These are phyloP conservation scores for Aspergillus carbonarius DNA, from an alignment of 2,329 filamentous ascomycete species.

Conservation along the genomic window DNA sequence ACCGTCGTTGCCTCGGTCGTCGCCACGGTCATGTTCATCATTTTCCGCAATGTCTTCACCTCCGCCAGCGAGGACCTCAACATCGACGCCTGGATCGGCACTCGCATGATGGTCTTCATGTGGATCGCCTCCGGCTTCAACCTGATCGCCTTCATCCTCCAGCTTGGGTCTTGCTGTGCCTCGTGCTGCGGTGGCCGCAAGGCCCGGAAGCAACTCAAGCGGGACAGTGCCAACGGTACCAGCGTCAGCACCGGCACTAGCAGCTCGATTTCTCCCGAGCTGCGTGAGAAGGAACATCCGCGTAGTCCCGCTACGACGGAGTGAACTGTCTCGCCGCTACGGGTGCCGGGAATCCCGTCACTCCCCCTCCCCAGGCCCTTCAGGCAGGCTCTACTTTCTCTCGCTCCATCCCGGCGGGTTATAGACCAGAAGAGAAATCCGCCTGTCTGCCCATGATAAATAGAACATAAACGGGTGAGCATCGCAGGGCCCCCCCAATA, in stretches of 20 bases:
- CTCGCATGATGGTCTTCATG: slow-evolving; percentile 81
- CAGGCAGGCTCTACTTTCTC: neutral
- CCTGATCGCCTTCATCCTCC: slow-evolving; percentile 69
- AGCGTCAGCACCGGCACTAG: slow-evolving; percentile 13
- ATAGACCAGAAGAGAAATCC: neutral
- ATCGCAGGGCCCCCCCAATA: neutral
- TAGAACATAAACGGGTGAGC: neutral
- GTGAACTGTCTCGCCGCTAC: neutral
- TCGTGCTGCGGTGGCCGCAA: slow-evolving; percentile 44
- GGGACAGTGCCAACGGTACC: neutral
- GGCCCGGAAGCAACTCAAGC: slow-evolving; percentile 35
- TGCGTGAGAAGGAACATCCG: slow-evolving; percentile 17
- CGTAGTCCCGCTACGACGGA: slow-evolving; percentile 8
- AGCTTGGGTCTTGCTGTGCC: slow-evolving; percentile 76
- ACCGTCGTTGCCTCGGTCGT: slow-evolving; percentile 70
- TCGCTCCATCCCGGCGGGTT: neutral
- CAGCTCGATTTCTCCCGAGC: slow-evolving; percentile 2
- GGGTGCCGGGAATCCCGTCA: too few relatives aligned
- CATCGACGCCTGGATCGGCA: slow-evolving; percentile 68
- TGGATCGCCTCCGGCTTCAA: slow-evolving; percentile 73
- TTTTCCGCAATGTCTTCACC: slow-evolving; percentile 75
- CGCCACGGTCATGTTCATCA: slow-evolving; percentile 78
- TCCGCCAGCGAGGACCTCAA: slow-evolving; percentile 69
- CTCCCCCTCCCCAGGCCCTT: neutral
- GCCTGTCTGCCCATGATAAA: neutral